phyloP scores from a whole-genome alignment of 768 basidiomycete species.

The Mycena belliarum region DNA sequence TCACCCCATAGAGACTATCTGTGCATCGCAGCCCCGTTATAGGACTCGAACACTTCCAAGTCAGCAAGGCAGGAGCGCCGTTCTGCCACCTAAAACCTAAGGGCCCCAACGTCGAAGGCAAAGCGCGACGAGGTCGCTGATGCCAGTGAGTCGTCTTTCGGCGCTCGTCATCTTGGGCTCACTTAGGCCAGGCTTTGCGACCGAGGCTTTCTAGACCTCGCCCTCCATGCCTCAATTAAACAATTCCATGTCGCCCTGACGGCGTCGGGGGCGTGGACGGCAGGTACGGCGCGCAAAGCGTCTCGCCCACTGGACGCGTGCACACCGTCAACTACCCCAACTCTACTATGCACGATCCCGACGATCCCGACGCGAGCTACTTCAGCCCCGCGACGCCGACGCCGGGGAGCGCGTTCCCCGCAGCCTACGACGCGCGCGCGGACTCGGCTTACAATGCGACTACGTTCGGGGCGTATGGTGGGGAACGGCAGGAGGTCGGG shows the following conservation, averaged over 20 bases:
- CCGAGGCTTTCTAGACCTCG: too few species aligned
- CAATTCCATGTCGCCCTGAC: too few species aligned
- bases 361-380: background rate
- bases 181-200: too few species aligned
- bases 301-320: background rate
- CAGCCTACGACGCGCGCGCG: too few species aligned
- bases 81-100: constrained; percentile 9
- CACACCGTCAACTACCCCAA: background rate
- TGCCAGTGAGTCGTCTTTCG: background rate
- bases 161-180: too few species aligned
- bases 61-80: constrained; percentile 8
- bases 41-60: constrained; percentile 5
- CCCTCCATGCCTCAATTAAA: too few species aligned
- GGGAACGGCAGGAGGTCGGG: background rate
- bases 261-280: background rate
- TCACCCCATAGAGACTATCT: background rate
- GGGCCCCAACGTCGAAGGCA: background rate
- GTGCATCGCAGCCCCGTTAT: background rate
- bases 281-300: background rate
- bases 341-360: background rate
- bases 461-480: too few species aligned
- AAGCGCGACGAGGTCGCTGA: background rate
- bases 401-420: too few species aligned
- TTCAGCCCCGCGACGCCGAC: too few species aligned
- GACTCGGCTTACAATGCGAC: too few species aligned